A percentile compares a stretch with the other conserved stretches of the same genome.
These are phyloP conservation scores for Pulicaria dysenterica DNA, from an alignment of 129 eudicot genomes.

Conservation along the genomic window DNA sequence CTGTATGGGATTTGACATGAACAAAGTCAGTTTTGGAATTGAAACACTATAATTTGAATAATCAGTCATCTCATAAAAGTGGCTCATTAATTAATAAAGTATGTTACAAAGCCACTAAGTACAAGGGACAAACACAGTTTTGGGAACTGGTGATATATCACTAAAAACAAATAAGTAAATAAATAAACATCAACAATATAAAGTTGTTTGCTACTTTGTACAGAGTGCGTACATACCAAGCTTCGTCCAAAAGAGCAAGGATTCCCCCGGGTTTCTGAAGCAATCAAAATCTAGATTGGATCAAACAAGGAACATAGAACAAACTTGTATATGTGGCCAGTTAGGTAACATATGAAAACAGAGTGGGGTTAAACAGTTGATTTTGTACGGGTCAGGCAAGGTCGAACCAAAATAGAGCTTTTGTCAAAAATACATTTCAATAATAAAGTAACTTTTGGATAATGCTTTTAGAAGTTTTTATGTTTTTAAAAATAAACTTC, in stretches of 20 bases:
- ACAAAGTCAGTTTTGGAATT: conserved; percentile 15
- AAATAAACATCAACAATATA: neutral
- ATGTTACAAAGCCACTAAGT: neutral
- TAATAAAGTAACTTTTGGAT: neutral
- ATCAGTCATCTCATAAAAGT: conserved; percentile 6
- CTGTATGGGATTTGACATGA: conserved; percentile 40
- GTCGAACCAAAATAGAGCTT: neutral
- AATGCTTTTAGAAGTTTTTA: neutral
- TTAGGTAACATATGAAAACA: conserved; percentile 1
- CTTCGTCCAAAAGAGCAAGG: conserved; percentile 94
- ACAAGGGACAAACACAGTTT: neutral
- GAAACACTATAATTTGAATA: neutral
- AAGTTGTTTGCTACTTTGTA: conserved; percentile 4
- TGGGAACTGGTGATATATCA: conserved; percentile 19
- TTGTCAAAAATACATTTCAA: neutral
- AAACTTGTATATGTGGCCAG: neutral
- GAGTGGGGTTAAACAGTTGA: neutral
- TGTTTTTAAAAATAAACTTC: neutral
- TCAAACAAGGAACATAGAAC: conserved; percentile 11
- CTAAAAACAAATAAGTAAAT: conserved; percentile 1
- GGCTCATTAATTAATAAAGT: neutral
- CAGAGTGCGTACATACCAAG: conserved; percentile 63
- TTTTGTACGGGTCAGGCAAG: neutral
- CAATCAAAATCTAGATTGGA: conserved; percentile 30
- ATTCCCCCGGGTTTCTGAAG: conserved; percentile 95